A percentile compares a stretch with the other conserved stretches of the same genome.
These are phyloP conservation scores for Drechslera avenae DNA, from an alignment of 2,329 filamentous ascomycete genomes.

Conservation along the genomic window DNA sequence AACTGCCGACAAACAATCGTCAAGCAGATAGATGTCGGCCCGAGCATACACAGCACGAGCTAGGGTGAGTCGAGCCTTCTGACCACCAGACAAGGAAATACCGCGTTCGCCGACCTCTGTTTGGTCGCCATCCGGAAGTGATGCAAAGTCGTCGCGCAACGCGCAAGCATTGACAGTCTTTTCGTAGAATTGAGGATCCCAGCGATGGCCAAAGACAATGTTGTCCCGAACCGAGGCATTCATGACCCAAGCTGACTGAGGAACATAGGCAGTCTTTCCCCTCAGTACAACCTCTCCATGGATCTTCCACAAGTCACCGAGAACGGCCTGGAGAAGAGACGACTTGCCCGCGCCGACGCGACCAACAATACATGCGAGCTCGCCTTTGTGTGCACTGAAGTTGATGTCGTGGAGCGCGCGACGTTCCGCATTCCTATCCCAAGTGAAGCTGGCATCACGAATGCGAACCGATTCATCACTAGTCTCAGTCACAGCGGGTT, in stretches of 20 bases:
- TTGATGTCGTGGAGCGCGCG: constrained; percentile 80
- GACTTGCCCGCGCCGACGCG: constrained; percentile 96
- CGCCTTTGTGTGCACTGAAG: constrained; percentile 87
- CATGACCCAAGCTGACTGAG: constrained; percentile 94
- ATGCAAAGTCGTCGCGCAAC: constrained; percentile 85
- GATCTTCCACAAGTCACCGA: constrained; percentile 91
- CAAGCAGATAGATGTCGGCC: constrained; percentile 93
- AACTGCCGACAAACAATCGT: constrained; percentile 95
- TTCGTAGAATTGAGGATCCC: constrained; percentile 92
- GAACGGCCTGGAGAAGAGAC: constrained; percentile 82
- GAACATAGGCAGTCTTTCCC: constrained; percentile 86
- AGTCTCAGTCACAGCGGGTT: constrained; percentile 71
- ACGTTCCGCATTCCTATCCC: constrained; percentile 78
- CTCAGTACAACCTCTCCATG: constrained; percentile 82
- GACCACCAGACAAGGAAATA: constrained; percentile 92
- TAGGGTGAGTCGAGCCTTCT: constrained; percentile 90
- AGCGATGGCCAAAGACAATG: constrained; percentile 93
- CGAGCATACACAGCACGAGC: constrained; percentile 94
- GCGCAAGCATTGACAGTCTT: constrained; percentile 91
- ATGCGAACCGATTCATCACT: constrained; percentile 89
- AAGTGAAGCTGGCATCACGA: constrained; percentile 86
- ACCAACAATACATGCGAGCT: constrained; percentile 90
- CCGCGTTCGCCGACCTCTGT: constrained; percentile 96
- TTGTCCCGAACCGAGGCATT: constrained; percentile 98
- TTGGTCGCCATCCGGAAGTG: constrained; percentile 92